Conservation (phyloP, 192 early-diverging fungal species). For the Paraglomus brasilianum region DNA sequence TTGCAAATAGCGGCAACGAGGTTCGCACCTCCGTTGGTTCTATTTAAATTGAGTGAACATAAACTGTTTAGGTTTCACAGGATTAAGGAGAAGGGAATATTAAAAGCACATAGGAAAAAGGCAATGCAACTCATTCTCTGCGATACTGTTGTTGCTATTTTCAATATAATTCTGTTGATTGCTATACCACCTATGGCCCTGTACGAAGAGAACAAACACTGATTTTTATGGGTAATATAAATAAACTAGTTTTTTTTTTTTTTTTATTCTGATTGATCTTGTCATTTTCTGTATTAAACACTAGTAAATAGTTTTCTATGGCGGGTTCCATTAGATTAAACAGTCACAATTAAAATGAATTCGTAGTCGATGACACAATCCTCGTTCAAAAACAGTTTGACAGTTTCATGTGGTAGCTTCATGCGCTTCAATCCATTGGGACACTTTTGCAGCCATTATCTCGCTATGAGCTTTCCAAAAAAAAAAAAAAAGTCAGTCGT, state of each 20-base stretch:
- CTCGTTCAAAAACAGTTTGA: too few relatives aligned
- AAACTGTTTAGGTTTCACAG: slow-evolving; percentile 27
- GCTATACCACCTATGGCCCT: slow-evolving; percentile 25
- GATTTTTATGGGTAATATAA: too few relatives aligned
- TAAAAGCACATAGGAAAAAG: slow-evolving; percentile 11
- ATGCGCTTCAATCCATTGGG: too few relatives aligned
- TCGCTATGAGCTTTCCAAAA: too few relatives aligned
- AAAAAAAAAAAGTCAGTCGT: too few relatives aligned
- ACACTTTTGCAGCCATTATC: too few relatives aligned
- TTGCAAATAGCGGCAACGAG: slow-evolving; percentile 38
- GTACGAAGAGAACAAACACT: not conserved
- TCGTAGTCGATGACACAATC: too few relatives aligned
- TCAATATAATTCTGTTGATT: slow-evolving; percentile 13
- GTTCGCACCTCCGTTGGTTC: slow-evolving; percentile 38
- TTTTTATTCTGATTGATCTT: not conserved
- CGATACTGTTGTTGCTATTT: slow-evolving; percentile 23
- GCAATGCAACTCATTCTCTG: slow-evolving; percentile 12
- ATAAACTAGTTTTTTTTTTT: not conserved
- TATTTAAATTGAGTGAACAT: slow-evolving; percentile 17
- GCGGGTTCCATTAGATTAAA: too few relatives aligned
- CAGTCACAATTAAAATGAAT: too few relatives aligned
- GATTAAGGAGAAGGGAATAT: slow-evolving; percentile 11
- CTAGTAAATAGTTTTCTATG: too few relatives aligned
- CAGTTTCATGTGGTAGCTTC: too few relatives aligned
- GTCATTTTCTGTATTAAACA: not conserved